A percentile compares a stretch with the other conserved stretches of the same genome.
Evolutionary conservation across 495 filamentous ascomycete genomes (phyloP).

Genomic region (Lasiosphaeria hispida): DNA sequence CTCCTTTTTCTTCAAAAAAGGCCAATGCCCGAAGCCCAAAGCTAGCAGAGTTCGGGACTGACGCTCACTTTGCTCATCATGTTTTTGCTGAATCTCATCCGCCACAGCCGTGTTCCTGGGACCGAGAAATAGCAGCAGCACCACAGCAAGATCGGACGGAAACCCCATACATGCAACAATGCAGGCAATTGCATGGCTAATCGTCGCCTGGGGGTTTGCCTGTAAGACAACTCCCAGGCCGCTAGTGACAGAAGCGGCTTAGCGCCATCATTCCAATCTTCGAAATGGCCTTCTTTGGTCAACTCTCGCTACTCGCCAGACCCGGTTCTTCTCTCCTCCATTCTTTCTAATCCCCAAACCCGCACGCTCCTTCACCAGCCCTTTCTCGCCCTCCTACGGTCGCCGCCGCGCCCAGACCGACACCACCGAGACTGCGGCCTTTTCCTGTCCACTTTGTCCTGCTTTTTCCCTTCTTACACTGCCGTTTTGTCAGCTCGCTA

Average conservation of each 20-base stretch:
- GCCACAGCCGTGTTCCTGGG: not conserved
- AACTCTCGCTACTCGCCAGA: conserved; percentile 11
- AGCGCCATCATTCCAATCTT: conserved; percentile 24
- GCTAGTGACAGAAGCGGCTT: conserved; percentile 18
- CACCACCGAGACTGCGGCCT: conserved; percentile 6
- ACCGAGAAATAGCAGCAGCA: not conserved
- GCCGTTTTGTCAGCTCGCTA: conserved; percentile 9
- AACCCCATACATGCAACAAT: conserved; percentile 1
- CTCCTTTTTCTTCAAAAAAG: no score
- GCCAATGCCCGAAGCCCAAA: no score
- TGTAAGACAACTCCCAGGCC: conserved; percentile 1
- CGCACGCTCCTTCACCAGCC: conserved; percentile 27
- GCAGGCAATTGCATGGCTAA: conserved; percentile 1
- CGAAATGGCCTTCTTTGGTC: conserved; percentile 28
- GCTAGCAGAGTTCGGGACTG: no score
- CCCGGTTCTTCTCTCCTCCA: conserved; percentile 29
- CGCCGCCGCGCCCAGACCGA: conserved; percentile 12
- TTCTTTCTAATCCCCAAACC: conserved; percentile 26
- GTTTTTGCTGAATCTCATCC: not conserved
- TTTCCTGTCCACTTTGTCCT: conserved; percentile 32
- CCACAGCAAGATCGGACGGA: not conserved
- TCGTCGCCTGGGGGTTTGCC: not conserved
- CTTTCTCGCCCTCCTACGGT: conserved; percentile 6
- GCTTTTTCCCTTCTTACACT: conserved; percentile 30
- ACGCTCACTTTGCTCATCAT: no score